Percentiles rank a stretch among this genome's conserved stretches.
These are phyloP conservation scores for Globisporangium lucens DNA, from an alignment of 352 stramenopile species.

Conservation along the genomic window DNA sequence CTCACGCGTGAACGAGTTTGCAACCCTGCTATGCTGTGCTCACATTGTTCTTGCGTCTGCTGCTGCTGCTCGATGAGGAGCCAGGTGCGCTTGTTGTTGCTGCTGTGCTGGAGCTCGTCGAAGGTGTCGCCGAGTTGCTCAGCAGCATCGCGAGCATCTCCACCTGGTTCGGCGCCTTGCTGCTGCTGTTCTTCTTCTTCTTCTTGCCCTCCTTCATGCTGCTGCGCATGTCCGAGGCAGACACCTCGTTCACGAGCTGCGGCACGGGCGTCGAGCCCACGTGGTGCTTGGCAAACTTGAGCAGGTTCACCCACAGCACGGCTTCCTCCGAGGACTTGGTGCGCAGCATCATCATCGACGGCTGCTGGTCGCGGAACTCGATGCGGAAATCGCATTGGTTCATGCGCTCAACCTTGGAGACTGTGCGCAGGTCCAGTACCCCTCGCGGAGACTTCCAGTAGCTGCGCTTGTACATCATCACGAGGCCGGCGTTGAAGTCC, in stretches of 20 bases:
- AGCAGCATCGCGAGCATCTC: constrained; percentile 43
- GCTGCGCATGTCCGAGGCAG: constrained; percentile 16
- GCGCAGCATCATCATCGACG: constrained; percentile 57
- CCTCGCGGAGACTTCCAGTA: constrained; percentile 81
- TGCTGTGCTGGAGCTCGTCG: constrained; percentile 4
- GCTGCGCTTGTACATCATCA: constrained; percentile 82
- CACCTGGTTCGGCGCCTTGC: constrained; percentile 27
- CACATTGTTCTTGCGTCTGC: constrained; percentile 4
- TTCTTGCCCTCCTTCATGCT: constrained; percentile 33
- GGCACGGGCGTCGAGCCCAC: constrained; percentile 21
- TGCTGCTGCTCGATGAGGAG: not conserved
- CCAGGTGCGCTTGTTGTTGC: not conserved
- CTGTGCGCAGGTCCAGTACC: constrained; percentile 62
- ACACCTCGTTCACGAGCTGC: constrained; percentile 21
- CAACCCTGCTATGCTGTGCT: constrained; percentile 7
- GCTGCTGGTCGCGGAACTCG: constrained; percentile 46
- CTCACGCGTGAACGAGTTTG: not conserved
- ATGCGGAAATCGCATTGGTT: constrained; percentile 67
- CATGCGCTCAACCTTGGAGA: constrained; percentile 64
- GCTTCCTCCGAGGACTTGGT: constrained; percentile 53
- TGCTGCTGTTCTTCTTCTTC: constrained; percentile 27
- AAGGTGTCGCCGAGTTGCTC: constrained; percentile 25
- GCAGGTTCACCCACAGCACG: constrained; percentile 72
- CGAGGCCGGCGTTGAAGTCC: constrained; percentile 65
- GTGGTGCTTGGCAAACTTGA: constrained; percentile 61